Evolutionary conservation across 2,329 filamentous ascomycete species (phyloP).

Genomic region (Aspergillus chevalieri): DNA sequence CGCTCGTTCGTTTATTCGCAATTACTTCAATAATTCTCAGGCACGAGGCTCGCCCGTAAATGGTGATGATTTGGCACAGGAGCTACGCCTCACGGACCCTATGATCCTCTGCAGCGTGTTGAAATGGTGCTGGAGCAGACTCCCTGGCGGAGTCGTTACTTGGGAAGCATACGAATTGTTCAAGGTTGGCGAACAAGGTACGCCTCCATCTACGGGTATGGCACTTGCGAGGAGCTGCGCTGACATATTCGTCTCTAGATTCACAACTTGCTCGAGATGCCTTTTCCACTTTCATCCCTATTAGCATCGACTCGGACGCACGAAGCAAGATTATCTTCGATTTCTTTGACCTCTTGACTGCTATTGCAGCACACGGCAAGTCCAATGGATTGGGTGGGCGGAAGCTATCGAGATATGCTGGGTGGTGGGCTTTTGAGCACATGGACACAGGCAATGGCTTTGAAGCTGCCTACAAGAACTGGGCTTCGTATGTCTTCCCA

Average conservation of each 20-base stretch:
- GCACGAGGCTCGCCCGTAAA: slow-evolving; percentile 52
- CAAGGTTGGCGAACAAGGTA: slow-evolving; percentile 87
- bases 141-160: slow-evolving; percentile 84
- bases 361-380: slow-evolving; percentile 88
- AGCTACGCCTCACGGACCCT: slow-evolving; percentile 86
- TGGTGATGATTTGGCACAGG: slow-evolving; percentile 70
- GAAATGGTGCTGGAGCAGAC: slow-evolving; percentile 97
- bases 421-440: slow-evolving; percentile 98
- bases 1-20: slow-evolving; percentile 84
- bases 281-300: slow-evolving; percentile 91
- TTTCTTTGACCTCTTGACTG: slow-evolving; percentile 89
- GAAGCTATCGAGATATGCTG: slow-evolving; percentile 89
- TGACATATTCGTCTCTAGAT: slow-evolving; percentile 50
- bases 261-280: slow-evolving; percentile 86
- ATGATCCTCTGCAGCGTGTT: slow-evolving; percentile 91
- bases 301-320: slow-evolving; percentile 82
- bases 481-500: slow-evolving; percentile 61
- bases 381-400: slow-evolving; percentile 86
- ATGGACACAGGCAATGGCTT: slow-evolving; percentile 83
- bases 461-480: slow-evolving; percentile 85
- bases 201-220: background rate
- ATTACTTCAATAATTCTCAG: slow-evolving; percentile 72
- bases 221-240: no score
- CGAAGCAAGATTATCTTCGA: slow-evolving; percentile 86
- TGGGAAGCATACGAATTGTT: slow-evolving; percentile 98